Base-by-base conservation (phyloP, 1,284 basidiomycete genomes). In the Cryptococcus sp. region DNA sequence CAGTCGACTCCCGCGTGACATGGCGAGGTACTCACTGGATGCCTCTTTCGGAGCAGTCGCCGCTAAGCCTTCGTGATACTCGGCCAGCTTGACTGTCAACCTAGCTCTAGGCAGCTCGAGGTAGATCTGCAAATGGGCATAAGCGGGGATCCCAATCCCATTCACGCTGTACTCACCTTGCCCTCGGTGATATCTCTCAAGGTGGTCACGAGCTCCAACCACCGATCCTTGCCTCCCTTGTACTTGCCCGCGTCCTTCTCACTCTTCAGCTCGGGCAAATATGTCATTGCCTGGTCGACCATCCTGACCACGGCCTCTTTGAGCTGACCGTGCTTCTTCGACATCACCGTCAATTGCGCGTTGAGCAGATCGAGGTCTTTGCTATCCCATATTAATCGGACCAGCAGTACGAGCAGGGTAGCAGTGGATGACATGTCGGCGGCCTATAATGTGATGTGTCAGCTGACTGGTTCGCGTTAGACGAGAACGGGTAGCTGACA, bases 281-380 rank as follows among this genome's bases (percentile, higher is more conserved):
- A 95, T 7, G 79, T 82, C 80, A 93, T 90, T 1, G 85, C 84
- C 65, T 86, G 85, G 71, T 97, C 93, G 10, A 98, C 93, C 80
- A 99, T 89, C 17, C 87, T 85, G 69, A 94, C 90, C 23, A 93
- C 88, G 0, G 88, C 89, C 61, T 85, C 89, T 76, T 98, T 96
- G 62, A 99, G 82, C 75, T 99, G 96, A 0, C 96, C 96, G 79
- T 99, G 96, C 77, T 98, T 99, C 84, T 96, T 97, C 78, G 88
- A 88, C 64, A 98, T 81, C 17, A 86, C 62, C 23, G 82, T 85
- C 57, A 96, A 84, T 63, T 86, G 88, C 7, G 83, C 81, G 74
- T 92, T 93, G 57, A 96, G 82, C 30, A 85, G 81, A 25, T 83
- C 78, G 68, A 87, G 86, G 69, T 93, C 83, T 27, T 59, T 42